Evolutionary conservation across 805 yeast genomes (phyloP).

Genomic region (Wickerhamiella alocasiicola): DNA sequence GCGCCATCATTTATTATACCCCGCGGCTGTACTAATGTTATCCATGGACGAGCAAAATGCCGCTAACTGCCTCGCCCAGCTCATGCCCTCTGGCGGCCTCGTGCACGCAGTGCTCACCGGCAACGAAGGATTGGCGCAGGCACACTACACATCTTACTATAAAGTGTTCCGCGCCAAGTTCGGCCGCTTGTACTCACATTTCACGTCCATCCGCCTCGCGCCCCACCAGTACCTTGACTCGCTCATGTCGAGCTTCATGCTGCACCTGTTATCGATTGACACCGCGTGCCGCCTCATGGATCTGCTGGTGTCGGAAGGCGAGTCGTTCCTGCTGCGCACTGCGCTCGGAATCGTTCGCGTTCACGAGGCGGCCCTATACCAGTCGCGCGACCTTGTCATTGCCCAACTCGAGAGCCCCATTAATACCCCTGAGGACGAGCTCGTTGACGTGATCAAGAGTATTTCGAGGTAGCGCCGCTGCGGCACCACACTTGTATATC

Average conservation of each 20-base stretch:
- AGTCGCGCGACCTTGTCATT: slow-evolving; percentile 37
- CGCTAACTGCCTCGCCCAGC: slow-evolving; percentile 31
- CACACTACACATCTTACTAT: slow-evolving; percentile 37
- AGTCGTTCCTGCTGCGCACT: slow-evolving; percentile 39
- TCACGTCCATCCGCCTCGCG: slow-evolving; percentile 32
- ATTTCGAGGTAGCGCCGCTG: slow-evolving; percentile 2
- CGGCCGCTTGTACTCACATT: slow-evolving; percentile 39
- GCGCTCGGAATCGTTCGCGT: slow-evolving; percentile 41
- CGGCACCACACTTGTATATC: too few relatives aligned
- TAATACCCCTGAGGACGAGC: slow-evolving; percentile 15
- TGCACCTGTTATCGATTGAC: slow-evolving; percentile 36
- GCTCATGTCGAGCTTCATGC: slow-evolving; percentile 34
- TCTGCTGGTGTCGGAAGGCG: slow-evolving; percentile 50
- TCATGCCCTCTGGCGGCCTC: slow-evolving; percentile 28
- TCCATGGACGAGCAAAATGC: slow-evolving; percentile 30
- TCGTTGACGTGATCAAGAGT: slow-evolving; percentile 23
- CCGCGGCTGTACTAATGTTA: slow-evolving; percentile 34
- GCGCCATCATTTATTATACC: slow-evolving; percentile 17
- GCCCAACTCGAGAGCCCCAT: slow-evolving; percentile 17
- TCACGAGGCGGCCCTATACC: slow-evolving; percentile 41
- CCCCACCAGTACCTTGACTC: slow-evolving; percentile 35
- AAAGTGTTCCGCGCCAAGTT: slow-evolving; percentile 35
- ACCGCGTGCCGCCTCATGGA: slow-evolving; percentile 42
- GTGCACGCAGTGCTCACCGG: slow-evolving; percentile 26
- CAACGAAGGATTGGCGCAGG: slow-evolving; percentile 26